phyloP scores from a whole-genome alignment of 345 rosid species.

The Ceriops decandra region DNA sequence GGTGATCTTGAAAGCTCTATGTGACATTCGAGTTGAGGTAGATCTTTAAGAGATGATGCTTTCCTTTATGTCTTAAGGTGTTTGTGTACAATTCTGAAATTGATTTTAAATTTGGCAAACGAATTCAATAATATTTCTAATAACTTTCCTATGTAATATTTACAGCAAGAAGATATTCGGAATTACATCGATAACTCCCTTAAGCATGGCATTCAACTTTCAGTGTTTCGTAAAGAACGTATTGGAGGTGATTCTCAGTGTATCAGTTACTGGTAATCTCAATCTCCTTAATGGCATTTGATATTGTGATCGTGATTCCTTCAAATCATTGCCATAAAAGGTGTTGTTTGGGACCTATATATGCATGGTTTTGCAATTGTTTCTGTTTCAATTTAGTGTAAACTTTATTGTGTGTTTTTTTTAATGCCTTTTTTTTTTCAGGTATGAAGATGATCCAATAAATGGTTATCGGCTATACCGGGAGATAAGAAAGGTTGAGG shows the following conservation, averaged over 20 bases:
- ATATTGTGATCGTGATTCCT: slow-evolving; percentile 6
- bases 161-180: slow-evolving; percentile 96
- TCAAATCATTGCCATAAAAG: not conserved
- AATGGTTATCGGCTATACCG: slow-evolving; percentile 93
- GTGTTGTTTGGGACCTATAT: no score
- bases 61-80: not conserved
- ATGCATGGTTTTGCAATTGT: not conserved
- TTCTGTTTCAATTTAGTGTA: not conserved
- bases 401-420: slow-evolving; percentile 6
- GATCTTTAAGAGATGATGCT: not conserved
- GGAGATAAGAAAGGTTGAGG: slow-evolving; percentile 83
- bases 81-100: not conserved
- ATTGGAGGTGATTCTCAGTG: slow-evolving; percentile 95
- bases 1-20: slow-evolving; percentile 89
- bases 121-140: slow-evolving; percentile 11
- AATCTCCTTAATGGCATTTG: slow-evolving; percentile 12
- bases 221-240: slow-evolving; percentile 86
- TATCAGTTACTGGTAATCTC: slow-evolving; percentile 74
- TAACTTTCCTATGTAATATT: slow-evolving; percentile 14
- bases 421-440: slow-evolving; percentile 26
- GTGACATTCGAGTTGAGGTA: slow-evolving; percentile 98
- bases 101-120: slow-evolving; percentile 1
- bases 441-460: slow-evolving; percentile 96
- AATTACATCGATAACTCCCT: slow-evolving; percentile 86
- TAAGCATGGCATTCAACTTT: slow-evolving; percentile 76